Evolutionary conservation across 164 flowering plant species (phyloP).

Genomic region (Chimonanthus salicifolius): DNA sequence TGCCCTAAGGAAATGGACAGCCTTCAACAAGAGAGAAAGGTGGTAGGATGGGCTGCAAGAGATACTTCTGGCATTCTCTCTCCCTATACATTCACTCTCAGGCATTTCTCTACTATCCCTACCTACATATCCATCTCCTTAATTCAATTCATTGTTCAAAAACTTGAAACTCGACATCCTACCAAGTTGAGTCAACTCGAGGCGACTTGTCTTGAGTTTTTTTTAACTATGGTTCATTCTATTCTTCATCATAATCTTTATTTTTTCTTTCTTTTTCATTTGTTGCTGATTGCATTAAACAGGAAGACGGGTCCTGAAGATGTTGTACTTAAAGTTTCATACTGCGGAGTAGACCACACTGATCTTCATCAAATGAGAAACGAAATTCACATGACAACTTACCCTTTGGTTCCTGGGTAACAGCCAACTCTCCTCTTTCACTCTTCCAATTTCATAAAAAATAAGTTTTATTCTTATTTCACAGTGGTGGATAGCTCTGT

Average conservation of each 20-base stretch:
- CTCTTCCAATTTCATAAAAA: neutral
- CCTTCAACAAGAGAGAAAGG: conserved; percentile 23
- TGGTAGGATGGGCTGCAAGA: conserved; percentile 48
- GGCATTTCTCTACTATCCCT: conserved; percentile 18
- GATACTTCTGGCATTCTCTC: conserved; percentile 41
- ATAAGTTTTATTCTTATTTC: too few relatives aligned
- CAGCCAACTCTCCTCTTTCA: neutral
- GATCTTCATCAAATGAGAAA: conserved; percentile 53
- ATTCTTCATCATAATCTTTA: too few relatives aligned
- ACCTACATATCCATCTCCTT: conserved; percentile 29
- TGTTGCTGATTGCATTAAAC: neutral
- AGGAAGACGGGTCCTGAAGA: conserved; percentile 48
- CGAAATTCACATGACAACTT: conserved; percentile 30
- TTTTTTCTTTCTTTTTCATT: neutral
- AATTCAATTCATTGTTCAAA: too few relatives aligned
- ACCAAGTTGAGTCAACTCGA: too few relatives aligned
- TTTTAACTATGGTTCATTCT: too few relatives aligned
- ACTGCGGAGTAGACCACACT: conserved; percentile 53
- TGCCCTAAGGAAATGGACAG: conserved; percentile 21
- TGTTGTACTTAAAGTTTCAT: conserved; percentile 40
- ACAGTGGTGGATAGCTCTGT: too few relatives aligned
- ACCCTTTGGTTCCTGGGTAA: conserved; percentile 57
- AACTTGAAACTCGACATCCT: too few relatives aligned
- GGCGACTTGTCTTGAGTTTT: too few relatives aligned
- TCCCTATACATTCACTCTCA: conserved; percentile 37